A percentile compares a stretch with the other conserved stretches of the same genome.
phyloP scores from a whole-genome alignment of 2,329 filamentous ascomycete genomes.

The Fragosphaeria purpurea region DNA sequence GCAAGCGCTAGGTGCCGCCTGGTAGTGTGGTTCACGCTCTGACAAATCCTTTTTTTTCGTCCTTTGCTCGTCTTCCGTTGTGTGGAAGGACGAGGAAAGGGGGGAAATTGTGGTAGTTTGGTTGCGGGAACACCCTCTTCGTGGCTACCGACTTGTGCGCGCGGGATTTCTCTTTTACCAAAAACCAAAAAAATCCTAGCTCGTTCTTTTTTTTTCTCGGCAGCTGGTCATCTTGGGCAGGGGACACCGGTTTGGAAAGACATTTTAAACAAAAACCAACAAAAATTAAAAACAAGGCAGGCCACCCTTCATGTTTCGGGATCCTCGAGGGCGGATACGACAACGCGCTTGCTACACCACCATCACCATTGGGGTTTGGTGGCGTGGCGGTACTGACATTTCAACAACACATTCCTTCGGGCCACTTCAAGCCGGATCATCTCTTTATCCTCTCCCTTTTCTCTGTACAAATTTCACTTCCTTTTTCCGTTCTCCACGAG shows the following conservation, averaged over 20 bases:
- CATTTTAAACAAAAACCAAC: constrained; percentile 4
- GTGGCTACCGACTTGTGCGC: constrained; percentile 21
- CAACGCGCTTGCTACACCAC: not conserved
- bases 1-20: constrained; percentile 41
- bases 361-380: too few species aligned
- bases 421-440: too few species aligned
- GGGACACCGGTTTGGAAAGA: constrained; percentile 25
- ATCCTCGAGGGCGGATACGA: not conserved
- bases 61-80: constrained; percentile 23
- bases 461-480: constrained; percentile 19
- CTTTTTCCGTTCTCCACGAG: not conserved
- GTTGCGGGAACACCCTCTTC: constrained; percentile 19
- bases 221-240: constrained; percentile 40
- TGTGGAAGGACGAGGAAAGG: not conserved
- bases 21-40: constrained; percentile 31
- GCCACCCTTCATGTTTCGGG: too few species aligned
- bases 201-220: constrained; percentile 27
- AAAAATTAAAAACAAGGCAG: not conserved
- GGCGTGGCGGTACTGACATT: too few species aligned
- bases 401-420: too few species aligned
- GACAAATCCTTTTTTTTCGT: not conserved
- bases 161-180: not conserved
- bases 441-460: constrained; percentile 17
- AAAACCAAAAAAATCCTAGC: constrained; percentile 10
- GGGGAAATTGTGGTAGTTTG: constrained; percentile 15